Conservation (phyloP, 164 flowering plant genomes). For the Cinnamomum micranthum region DNA sequence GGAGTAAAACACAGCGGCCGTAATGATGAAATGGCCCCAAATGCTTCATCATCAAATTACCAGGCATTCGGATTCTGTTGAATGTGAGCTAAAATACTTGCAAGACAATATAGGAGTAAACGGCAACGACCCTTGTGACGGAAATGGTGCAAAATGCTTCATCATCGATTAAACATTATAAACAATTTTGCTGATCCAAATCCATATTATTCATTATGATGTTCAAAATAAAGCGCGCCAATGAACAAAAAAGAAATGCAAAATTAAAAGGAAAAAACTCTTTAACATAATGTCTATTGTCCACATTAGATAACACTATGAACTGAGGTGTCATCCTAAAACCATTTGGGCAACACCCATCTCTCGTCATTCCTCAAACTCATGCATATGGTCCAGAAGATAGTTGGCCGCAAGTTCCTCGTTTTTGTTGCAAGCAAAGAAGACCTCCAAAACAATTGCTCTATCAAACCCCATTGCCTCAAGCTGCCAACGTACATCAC, state of each 20-base stretch:
- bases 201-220: background rate
- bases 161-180: background rate
- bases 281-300: background rate
- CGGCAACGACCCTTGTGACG: background rate
- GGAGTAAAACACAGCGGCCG: too few species aligned
- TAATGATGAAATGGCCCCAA: too few species aligned
- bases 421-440: constrained; percentile 60
- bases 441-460: constrained; percentile 50
- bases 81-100: background rate
- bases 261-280: background rate
- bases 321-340: background rate
- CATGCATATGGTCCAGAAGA: constrained; percentile 55
- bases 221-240: too few species aligned
- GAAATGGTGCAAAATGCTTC: background rate
- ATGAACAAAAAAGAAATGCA: background rate
- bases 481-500: constrained; percentile 32
- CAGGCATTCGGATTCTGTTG: too few species aligned
- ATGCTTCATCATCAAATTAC: too few species aligned
- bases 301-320: background rate
- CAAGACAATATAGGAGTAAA: background rate
- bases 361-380: constrained; percentile 42
- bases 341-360: background rate
- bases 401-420: constrained; percentile 69
- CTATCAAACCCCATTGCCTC: constrained; percentile 67
- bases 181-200: background rate